These are phyloP conservation scores for Aspergillus leporis DNA, from an alignment of 495 filamentous ascomycete genomes.

Conservation along the genomic window DNA sequence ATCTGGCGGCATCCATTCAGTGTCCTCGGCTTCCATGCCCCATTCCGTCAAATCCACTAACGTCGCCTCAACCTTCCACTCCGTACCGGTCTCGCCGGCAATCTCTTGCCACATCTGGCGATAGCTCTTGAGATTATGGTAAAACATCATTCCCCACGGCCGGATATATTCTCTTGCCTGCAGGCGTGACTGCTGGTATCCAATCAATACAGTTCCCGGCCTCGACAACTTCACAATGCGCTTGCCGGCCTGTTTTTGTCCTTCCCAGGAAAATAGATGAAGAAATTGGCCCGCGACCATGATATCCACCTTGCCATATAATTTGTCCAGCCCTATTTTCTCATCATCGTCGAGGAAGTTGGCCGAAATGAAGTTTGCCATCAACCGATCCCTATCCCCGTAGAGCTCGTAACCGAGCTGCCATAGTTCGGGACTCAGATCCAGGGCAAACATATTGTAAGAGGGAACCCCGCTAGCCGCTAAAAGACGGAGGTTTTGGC, in stretches of 20 bases:
- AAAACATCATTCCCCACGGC: constrained; percentile 28
- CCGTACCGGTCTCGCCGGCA: constrained; percentile 33
- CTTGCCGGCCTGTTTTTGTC: constrained; percentile 46
- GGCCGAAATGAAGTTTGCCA: constrained; percentile 42
- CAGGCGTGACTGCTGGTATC: constrained; percentile 34
- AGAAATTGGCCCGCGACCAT: constrained; percentile 52
- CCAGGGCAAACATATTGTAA: constrained; percentile 28
- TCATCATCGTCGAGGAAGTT: constrained; percentile 47
- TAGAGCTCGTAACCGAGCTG: constrained; percentile 47
- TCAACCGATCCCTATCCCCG: constrained; percentile 35
- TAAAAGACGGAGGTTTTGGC: constrained; percentile 11
- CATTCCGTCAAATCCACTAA: constrained; percentile 4
- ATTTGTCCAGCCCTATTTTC: constrained; percentile 14
- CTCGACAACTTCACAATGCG: constrained; percentile 43
- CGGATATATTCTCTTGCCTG: constrained; percentile 8
- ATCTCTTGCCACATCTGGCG: constrained; percentile 47
- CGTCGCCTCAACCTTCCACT: constrained; percentile 33
- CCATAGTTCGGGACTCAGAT: constrained; percentile 31
- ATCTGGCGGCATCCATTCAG: constrained; percentile 9
- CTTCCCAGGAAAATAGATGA: constrained; percentile 52
- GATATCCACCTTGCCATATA: constrained; percentile 52
- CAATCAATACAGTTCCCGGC: constrained; percentile 42
- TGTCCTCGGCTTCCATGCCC: constrained; percentile 14
- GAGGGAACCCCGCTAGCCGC: constrained; percentile 17
- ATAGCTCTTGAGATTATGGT: constrained; percentile 42